Conservation (phyloP, 306 rosid species). For the Luffa acutangula region DNA sequence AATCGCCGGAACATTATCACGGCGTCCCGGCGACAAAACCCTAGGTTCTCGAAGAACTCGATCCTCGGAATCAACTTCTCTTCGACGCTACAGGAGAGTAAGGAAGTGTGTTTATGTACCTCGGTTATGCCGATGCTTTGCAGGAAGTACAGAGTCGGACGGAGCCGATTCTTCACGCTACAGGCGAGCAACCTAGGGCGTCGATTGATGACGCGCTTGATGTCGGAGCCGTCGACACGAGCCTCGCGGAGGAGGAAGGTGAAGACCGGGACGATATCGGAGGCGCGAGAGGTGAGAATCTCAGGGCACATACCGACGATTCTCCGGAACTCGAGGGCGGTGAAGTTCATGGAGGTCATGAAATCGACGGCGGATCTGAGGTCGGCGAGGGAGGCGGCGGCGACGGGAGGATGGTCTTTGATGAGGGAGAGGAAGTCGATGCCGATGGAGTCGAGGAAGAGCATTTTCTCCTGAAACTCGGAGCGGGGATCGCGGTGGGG, state of each 20-base stretch:
- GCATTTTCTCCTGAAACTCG: constrained; percentile 46
- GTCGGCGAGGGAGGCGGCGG: constrained; percentile 42
- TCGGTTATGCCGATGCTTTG: constrained; percentile 70
- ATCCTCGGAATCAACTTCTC: constrained; percentile 64
- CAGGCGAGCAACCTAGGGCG: constrained; percentile 75
- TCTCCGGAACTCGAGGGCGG: constrained; percentile 48
- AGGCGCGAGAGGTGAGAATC: constrained; percentile 45
- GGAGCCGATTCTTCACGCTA: constrained; percentile 55
- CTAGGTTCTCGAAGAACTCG: constrained; percentile 58
- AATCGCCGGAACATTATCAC: constrained; percentile 54
- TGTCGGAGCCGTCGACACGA: constrained; percentile 34
- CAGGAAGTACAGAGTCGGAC: constrained; percentile 87
- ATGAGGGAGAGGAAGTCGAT: constrained; percentile 62
- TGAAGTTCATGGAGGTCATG: constrained; percentile 46
- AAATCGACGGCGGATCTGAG: constrained; percentile 54
- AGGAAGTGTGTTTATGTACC: constrained; percentile 50
- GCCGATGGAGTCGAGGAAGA: constrained; percentile 77
- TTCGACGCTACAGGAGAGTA: constrained; percentile 74
- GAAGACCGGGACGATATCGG: constrained; percentile 51
- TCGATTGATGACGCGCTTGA: constrained; percentile 54
- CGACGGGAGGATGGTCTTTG: constrained; percentile 47
- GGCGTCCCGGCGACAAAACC: constrained; percentile 52
- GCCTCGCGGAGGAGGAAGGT: constrained; percentile 74
- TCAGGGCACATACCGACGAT: constrained; percentile 73
- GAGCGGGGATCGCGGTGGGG: constrained; percentile 10